phyloP scores from a whole-genome alignment of 352 stramenopile genomes.

The Globisporangium heterothallicum region DNA sequence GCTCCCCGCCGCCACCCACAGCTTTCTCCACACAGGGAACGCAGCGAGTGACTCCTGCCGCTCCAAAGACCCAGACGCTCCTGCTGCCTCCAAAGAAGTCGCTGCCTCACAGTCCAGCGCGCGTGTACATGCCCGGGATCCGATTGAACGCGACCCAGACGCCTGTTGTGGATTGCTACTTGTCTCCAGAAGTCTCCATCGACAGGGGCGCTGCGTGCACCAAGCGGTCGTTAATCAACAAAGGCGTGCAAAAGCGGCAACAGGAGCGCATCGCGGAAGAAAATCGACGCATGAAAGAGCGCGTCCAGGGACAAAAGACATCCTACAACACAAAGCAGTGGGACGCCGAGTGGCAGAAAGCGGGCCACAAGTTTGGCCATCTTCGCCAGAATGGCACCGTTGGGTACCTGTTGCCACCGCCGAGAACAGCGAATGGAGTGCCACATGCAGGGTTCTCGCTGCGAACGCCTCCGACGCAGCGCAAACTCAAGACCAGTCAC shows the following conservation, averaged over 20 bases:
- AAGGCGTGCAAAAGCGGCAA: slow-evolving; percentile 38
- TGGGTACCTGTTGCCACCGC: slow-evolving; percentile 49
- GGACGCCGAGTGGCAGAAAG: slow-evolving; percentile 67
- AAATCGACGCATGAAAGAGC: slow-evolving; percentile 53
- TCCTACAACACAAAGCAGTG: slow-evolving; percentile 72
- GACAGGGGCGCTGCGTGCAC: slow-evolving; percentile 59
- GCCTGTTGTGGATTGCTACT: slow-evolving; percentile 67
- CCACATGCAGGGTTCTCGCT: slow-evolving; percentile 9
- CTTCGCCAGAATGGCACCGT: slow-evolving; percentile 63
- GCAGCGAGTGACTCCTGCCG: neutral
- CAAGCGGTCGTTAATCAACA: slow-evolving; percentile 62
- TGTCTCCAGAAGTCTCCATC: slow-evolving; percentile 60
- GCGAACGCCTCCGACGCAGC: neutral
- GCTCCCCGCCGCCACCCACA: neutral
- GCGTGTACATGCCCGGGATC: slow-evolving; percentile 64
- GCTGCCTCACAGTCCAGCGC: slow-evolving; percentile 34
- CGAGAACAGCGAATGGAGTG: slow-evolving; percentile 15
- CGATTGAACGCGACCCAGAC: slow-evolving; percentile 61
- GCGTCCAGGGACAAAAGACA: slow-evolving; percentile 48
- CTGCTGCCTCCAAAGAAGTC: slow-evolving; percentile 18
- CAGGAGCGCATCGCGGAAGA: slow-evolving; percentile 57
- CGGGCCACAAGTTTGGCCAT: slow-evolving; percentile 47
- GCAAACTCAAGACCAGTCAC: slow-evolving; percentile 9
- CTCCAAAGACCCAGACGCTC: slow-evolving; percentile 10
- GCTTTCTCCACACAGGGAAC: neutral